Base-by-base conservation (phyloP, 2,329 filamentous ascomycete genomes). In the Pochonia chlamydosporia region DNA sequence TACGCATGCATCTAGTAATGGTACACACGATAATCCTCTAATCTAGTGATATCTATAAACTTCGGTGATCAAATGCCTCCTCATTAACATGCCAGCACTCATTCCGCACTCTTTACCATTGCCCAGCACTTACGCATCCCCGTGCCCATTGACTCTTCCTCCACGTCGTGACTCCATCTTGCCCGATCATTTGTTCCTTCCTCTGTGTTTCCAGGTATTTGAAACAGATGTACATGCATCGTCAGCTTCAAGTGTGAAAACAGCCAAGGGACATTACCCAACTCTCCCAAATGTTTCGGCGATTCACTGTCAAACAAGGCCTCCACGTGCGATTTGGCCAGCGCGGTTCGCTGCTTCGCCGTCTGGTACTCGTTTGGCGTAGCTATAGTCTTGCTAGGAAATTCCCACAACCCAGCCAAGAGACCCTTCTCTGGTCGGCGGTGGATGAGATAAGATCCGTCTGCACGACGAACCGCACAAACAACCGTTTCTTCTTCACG, bases 51-150 rank as follows among this genome's bases (percentile, higher is more conserved):
- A n/a, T n/a, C n/a, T n/a, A n/a, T n/a, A n/a, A n/a, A n/a, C n/a
- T n/a, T n/a, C n/a, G n/a, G n/a, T n/a, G n/a, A n/a, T n/a, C 18
- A 16, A 16, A 21, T 14, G 14, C 10, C 11, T 10, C 21, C 49
- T 5, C 30, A 47, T 18, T 31, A 45, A 47, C 13, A 52, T 18
- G 5, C 30, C 13, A 5, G 13, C 76, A 52, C 77, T 81, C 78
- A 82, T 81, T 49, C 52, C 13, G 49, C 52, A 21, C 61, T 60
- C 44, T 60, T 59, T 3, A 65, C 66, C 44, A 79, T 58, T 2
- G 67, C 59, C 76, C 76, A 80, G 56, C 77, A 80, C 54, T 77
- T 79, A 31, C 72, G 67, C 76, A 81, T 80, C 0, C 77, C 77
- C 0, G 76, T 79, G 0, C 77, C 76, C 76, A 81, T 80, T 0